These are phyloP conservation scores for Psilocybe azurescens DNA, from an alignment of 768 basidiomycete genomes.

Conservation along the genomic window DNA sequence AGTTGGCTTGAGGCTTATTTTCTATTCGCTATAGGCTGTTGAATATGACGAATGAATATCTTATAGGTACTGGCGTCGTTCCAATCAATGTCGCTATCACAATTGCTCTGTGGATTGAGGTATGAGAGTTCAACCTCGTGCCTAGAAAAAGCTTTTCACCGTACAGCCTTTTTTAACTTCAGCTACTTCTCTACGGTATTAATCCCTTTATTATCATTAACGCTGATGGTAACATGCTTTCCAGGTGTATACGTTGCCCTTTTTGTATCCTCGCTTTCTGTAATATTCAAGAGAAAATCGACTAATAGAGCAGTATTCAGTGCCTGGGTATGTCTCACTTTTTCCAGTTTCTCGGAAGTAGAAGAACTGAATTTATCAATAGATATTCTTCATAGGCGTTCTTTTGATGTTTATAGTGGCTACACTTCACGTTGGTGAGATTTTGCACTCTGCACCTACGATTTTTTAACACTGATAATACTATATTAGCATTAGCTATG, in stretches of 20 bases:
- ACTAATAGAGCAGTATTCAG: neutral
- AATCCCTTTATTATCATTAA: neutral
- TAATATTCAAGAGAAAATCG: neutral
- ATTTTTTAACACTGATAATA: neutral
- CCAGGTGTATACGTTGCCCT: slow-evolving; percentile 5
- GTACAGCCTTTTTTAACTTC: neutral
- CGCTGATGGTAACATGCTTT: neutral
- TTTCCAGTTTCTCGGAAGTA: too few species aligned
- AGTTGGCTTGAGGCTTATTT: too few species aligned
- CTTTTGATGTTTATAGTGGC: slow-evolving; percentile 29
- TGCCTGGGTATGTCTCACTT: neutral
- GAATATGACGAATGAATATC: too few species aligned
- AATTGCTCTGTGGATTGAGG: slow-evolving; percentile 9
- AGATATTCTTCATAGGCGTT: slow-evolving; percentile 28
- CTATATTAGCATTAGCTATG: slow-evolving; percentile 16
- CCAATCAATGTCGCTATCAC: neutral
- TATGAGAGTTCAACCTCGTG: neutral
- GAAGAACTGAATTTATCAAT: neutral
- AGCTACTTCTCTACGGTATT: slow-evolving; percentile 7
- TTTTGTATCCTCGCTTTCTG: neutral
- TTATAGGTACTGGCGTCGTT: neutral
- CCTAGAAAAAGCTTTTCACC: neutral
- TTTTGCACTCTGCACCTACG: neutral
- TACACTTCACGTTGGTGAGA: slow-evolving; percentile 30
- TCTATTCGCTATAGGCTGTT: too few species aligned